Base-by-base conservation (phyloP, 2,329 filamentous ascomycete genomes). In the Colletotrichum shisoi region DNA sequence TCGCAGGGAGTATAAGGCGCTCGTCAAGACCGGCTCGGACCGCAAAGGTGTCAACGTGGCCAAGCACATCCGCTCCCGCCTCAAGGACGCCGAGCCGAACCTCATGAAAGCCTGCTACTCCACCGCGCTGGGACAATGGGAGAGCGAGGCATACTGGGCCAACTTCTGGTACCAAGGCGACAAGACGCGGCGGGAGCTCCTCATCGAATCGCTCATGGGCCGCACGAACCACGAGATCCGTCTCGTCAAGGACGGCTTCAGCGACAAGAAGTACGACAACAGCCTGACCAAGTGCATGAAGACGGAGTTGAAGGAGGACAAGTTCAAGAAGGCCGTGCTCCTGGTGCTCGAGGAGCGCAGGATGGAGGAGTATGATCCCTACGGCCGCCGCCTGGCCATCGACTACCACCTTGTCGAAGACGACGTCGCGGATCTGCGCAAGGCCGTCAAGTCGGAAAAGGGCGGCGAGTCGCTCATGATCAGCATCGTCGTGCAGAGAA, bases 131-230 rank as follows among this genome's bases (percentile, higher is more conserved):
- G 95, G 95, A 11, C 86, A 86, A 59, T 98, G 93, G 89, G 95
- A 97, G 80, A 90, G 89, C 72, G 95, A 99, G 77, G 92, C 93
- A 0, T 97, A 97, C 83, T 99, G 95, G 94, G 93, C 94, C 67
- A 98, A 97, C 77, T 97, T 93, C 78, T 98, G 93, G 89, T 98
- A 97, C 79, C 94, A 97, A 75, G 89, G 90, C 44, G 91, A 94
- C 77, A 91, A 90, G 73, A 92, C 89, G 8, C 86, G 93, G 3
- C 88, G 94, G 6, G 94, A 98, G 78, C 84, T 99, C 42, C 85
- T 99, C 60, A 97, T 98, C 73, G 95, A 99, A 79, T 88, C 89
- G 6, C 85, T 99, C 21, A 96, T 97, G 88, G 95, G 95, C 0
- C 88, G 94, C 6, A 88, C 89, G 34, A 97, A 97, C 77, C 83